These are phyloP conservation scores for Chimonanthus praecox DNA, from an alignment of 164 flowering plant genomes.

Conservation along the genomic window DNA sequence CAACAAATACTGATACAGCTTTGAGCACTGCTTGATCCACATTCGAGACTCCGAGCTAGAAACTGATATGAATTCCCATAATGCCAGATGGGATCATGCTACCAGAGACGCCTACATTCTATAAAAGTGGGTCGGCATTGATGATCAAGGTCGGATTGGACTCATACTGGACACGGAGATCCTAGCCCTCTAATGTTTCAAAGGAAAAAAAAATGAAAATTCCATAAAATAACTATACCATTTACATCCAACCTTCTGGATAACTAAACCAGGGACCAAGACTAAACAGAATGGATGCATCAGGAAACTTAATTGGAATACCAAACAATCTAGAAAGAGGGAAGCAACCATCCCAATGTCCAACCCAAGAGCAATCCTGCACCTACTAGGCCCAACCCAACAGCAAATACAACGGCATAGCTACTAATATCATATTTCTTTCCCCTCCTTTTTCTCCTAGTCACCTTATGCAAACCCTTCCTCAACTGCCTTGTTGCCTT, in stretches of 20 bases:
- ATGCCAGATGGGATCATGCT: background rate
- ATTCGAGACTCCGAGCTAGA: background rate
- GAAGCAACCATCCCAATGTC: conserved; percentile 69
- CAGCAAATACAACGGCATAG: conserved; percentile 39
- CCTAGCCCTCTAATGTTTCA: background rate
- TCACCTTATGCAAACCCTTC: conserved; percentile 26
- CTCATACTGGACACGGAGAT: background rate
- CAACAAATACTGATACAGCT: background rate
- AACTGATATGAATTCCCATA: background rate
- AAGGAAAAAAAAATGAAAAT: background rate
- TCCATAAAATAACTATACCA: background rate
- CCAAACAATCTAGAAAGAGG: conserved; percentile 23
- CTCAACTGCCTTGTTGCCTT: conserved; percentile 17
- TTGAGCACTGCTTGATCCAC: background rate
- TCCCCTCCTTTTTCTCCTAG: conserved; percentile 19
- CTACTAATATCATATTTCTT: conserved; percentile 18
- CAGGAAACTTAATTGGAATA: background rate
- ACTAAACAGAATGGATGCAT: background rate
- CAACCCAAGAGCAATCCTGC: conserved; percentile 74
- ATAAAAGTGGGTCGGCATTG: background rate
- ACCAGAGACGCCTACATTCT: too few species aligned
- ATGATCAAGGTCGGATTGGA: background rate
- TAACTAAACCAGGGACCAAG: background rate
- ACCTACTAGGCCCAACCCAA: conserved; percentile 65
- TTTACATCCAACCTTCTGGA: background rate